Evolutionary conservation across 2,329 filamentous ascomycete species (phyloP), one percentile per base, ranked within the genome.

Genomic region (Pyrenochaeta sp.): DNA sequence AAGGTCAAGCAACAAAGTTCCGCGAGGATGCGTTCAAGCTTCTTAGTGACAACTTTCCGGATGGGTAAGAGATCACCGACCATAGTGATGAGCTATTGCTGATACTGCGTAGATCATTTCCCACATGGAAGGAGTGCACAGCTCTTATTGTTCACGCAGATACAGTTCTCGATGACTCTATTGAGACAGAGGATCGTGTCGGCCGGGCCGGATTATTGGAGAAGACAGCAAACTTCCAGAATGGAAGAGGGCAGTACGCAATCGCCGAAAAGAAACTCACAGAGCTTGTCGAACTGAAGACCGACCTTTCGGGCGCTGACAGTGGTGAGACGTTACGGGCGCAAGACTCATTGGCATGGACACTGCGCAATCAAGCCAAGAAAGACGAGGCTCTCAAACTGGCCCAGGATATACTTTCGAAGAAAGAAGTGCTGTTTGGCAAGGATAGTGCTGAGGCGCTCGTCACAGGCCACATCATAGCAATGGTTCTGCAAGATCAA

Each of bases 211-310:
- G 41, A 23, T 21, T 49, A 9, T 19, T 44, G 10, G 35, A 44
- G 20, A 38, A 36, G 22, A 37, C 40, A 15, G 46, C 46, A 3
- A 49, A 41, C 24, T 49, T 49, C 41, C 46, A 49, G 21, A 41
- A 45, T 23, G 41, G 41, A 9, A 7, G 41, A 37, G 46, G 46
- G 6, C 41, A 49, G 18, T 49, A 49, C 29, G 41, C 41, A 4
- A 31, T 41, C 3, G 46, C 46, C 10, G 46, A 44, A 27, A 21
- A 13, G 5, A 49, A 49, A 24, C 30, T 37, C 20, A 21, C 19
- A 15, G 46, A 44, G 30, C 34, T 49, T 18, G 28, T 49, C 13
- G 38, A 45, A 27, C 30, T 49, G 10, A 28, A 35, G 20, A 41
- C 35, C 3, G 41, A 45, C 20, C 14, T 45, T 3, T 20, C 39